A percentile compares a stretch with the other conserved stretches of the same genome.
phyloP scores from a whole-genome alignment of 768 basidiomycete species.

The Solioccasus polychromus region DNA sequence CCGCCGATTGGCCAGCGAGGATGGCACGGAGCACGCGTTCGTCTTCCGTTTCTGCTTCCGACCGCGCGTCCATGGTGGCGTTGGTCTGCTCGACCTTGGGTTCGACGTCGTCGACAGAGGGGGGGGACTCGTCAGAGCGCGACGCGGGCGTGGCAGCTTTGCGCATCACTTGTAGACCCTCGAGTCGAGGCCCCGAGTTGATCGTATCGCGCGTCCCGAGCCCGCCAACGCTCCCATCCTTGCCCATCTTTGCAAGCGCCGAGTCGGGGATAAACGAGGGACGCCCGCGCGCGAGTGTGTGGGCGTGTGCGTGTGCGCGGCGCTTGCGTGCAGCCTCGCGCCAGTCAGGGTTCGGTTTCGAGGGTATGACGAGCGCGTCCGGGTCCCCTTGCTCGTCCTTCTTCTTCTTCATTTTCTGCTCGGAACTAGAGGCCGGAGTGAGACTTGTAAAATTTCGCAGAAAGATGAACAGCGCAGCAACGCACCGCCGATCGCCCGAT shows the following conservation, averaged over 20 bases:
- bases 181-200: slow-evolving; percentile 69
- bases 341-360: slow-evolving; percentile 90
- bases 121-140: too few species aligned
- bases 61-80: not conserved
- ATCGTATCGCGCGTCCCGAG: slow-evolving; percentile 73
- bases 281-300: not conserved
- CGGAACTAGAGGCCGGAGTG: slow-evolving; percentile 45
- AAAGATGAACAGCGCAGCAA: too few species aligned
- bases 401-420: slow-evolving; percentile 42
- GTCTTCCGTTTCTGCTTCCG: slow-evolving; percentile 58
- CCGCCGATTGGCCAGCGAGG: slow-evolving; percentile 50
- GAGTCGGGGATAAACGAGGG: slow-evolving; percentile 64
- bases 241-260: slow-evolving; percentile 51
- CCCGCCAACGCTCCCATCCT: slow-evolving; percentile 74
- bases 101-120: not conserved
- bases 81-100: not conserved
- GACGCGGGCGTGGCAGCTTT: not conserved
- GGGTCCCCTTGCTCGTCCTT: too few species aligned
- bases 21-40: slow-evolving; percentile 78
- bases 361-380: slow-evolving; percentile 78
- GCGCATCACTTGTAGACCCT: slow-evolving; percentile 53
- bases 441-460: too few species aligned
- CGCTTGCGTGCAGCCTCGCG: slow-evolving; percentile 71
- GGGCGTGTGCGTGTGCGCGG: slow-evolving; percentile 21
- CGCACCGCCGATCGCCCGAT: slow-evolving; percentile 92